Evolutionary conservation across 441 rosid species (phyloP).

Genomic region (Dalechampia spathulata): DNA sequence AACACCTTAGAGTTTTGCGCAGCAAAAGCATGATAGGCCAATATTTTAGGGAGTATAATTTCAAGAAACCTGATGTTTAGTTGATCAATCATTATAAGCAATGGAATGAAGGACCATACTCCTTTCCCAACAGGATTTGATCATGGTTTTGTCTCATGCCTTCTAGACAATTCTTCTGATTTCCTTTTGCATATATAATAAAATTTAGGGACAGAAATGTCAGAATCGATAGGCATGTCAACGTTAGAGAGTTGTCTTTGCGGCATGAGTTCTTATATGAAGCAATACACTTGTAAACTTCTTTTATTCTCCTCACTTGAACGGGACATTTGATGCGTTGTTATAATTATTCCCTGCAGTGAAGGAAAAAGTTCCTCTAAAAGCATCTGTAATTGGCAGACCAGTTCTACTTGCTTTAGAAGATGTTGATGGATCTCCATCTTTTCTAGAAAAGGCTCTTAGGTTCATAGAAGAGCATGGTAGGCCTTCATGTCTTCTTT

Average conservation of each 20-base stretch:
- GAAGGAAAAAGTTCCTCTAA: constrained; percentile 51
- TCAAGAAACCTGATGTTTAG: background rate
- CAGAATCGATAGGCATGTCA: background rate
- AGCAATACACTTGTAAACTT: constrained; percentile 2
- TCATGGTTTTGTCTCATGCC: background rate
- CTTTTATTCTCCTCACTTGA: background rate
- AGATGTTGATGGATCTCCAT: constrained; percentile 97
- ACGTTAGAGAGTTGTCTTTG: constrained; percentile 5
- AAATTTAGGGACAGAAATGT: background rate
- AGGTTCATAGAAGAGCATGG: constrained; percentile 87
- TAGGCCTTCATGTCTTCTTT: constrained; percentile 27
- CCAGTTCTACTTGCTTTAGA: constrained; percentile 93
- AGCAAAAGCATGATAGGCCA: background rate
- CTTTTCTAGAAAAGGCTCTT: constrained; percentile 97
- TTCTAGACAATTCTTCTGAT: background rate
- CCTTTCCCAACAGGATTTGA: background rate
- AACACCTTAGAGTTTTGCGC: background rate
- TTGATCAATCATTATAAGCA: background rate
- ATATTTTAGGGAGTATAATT: background rate
- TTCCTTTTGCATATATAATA: background rate
- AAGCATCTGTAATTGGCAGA: constrained; percentile 61
- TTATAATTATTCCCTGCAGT: constrained; percentile 26
- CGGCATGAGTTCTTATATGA: constrained; percentile 4
- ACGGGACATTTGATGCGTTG: constrained; percentile 12
- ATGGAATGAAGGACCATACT: background rate